A percentile compares a stretch with the other conserved stretches of the same genome.
These are phyloP conservation scores for Chaetothyriales sp. DNA, from an alignment of 2,329 filamentous ascomycete species.

Conservation along the genomic window DNA sequence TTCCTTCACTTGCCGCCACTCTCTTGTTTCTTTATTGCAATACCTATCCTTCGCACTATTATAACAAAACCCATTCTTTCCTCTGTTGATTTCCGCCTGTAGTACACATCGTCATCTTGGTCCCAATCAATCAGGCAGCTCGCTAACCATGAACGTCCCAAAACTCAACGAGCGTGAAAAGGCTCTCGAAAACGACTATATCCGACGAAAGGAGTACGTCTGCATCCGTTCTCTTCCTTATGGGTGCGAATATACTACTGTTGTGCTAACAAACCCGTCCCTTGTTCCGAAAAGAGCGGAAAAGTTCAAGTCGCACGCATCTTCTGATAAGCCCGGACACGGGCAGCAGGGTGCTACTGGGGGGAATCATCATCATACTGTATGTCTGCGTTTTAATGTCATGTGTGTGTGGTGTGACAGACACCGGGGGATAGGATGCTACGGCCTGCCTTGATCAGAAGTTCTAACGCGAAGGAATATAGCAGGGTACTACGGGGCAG, in stretches of 20 bases:
- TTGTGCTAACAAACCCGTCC: background rate
- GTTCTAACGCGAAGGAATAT: background rate
- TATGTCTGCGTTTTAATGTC: background rate
- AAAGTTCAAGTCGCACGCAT: conserved; percentile 6
- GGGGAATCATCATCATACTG: background rate
- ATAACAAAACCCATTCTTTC: too few species aligned
- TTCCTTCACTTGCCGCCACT: too few species aligned
- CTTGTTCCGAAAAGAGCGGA: conserved; percentile 4
- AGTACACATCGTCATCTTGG: background rate
- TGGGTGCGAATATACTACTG: background rate
- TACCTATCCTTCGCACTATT: too few species aligned
- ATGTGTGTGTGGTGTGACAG: too few species aligned
- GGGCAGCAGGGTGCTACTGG: background rate
- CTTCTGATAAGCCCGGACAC: background rate
- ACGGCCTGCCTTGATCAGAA: too few species aligned
- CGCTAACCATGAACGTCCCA: conserved; percentile 11
- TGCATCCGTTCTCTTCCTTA: background rate
- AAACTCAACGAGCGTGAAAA: conserved; percentile 17
- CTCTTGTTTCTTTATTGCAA: too few species aligned
- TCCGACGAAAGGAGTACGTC: conserved; percentile 15
- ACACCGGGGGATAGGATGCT: background rate
- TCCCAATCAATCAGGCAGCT: background rate
- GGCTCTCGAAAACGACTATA: conserved; percentile 16
- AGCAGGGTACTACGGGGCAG: background rate
- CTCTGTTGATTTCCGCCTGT: too few species aligned